Evolutionary conservation across 2,329 filamentous ascomycete genomes (phyloP).

Genomic region (Mycosphaerelloides madeirae): DNA sequence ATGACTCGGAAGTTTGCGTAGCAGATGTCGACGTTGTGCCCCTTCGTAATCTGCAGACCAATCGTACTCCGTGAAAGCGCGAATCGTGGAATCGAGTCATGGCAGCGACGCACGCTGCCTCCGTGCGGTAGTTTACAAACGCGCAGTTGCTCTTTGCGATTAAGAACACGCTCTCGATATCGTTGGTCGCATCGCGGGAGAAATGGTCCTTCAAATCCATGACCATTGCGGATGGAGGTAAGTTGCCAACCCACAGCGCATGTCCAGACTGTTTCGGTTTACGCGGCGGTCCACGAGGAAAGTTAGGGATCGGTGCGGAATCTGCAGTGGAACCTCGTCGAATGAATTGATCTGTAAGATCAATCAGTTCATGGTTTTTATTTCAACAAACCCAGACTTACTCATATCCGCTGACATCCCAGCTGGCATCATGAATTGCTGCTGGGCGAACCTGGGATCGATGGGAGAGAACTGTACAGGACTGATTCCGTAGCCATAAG

Average conservation of each 20-base stretch:
- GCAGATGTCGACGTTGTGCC: slow-evolving; percentile 22
- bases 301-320: slow-evolving; percentile 29
- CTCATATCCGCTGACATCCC: slow-evolving; percentile 16
- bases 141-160: slow-evolving; percentile 97
- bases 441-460: slow-evolving; percentile 22
- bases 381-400: slow-evolving; percentile 3
- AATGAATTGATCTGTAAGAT: slow-evolving; percentile 18
- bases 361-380: slow-evolving; percentile 2
- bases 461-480: slow-evolving; percentile 20
- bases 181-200: slow-evolving; percentile 66
- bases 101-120: slow-evolving; percentile 67
- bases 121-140: slow-evolving; percentile 90
- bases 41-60: slow-evolving; percentile 76
- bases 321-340: slow-evolving; percentile 20
- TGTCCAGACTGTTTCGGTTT: slow-evolving; percentile 71
- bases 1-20: slow-evolving; percentile 7
- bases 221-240: slow-evolving; percentile 77
- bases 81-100: slow-evolving; percentile 87
- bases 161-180: slow-evolving; percentile 84
- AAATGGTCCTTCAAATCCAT: slow-evolving; percentile 88
- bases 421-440: slow-evolving; percentile 14
- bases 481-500: slow-evolving; percentile 22
- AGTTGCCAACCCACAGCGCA: slow-evolving; percentile 92
- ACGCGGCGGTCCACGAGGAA: slow-evolving; percentile 58
- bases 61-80: slow-evolving; percentile 74